These are phyloP conservation scores for Quercus robur DNA, from an alignment of 306 rosid species.

Conservation along the genomic window DNA sequence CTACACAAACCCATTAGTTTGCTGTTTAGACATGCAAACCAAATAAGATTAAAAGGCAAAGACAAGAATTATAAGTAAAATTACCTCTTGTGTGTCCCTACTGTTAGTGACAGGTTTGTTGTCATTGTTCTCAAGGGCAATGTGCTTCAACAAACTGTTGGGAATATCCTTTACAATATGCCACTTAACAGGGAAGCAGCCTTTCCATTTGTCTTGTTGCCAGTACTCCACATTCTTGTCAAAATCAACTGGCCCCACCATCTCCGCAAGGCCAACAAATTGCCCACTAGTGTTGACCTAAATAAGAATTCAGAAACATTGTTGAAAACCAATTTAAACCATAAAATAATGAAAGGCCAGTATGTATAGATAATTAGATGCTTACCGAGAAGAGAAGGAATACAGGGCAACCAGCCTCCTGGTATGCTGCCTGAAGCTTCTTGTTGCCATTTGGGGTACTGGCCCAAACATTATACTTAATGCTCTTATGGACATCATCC, in stretches of 20 bases:
- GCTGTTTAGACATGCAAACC: slow-evolving; percentile 5
- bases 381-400: slow-evolving; percentile 88
- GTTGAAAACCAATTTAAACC: background rate
- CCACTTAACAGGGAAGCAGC: slow-evolving; percentile 96
- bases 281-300: slow-evolving; percentile 99
- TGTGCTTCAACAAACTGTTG: slow-evolving; percentile 88
- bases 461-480: slow-evolving; percentile 96
- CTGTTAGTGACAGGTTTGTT: slow-evolving; percentile 96
- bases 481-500: slow-evolving; percentile 95
- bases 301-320: background rate
- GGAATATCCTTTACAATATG: slow-evolving; percentile 94
- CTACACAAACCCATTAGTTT: slow-evolving; percentile 28
- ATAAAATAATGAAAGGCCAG: background rate
- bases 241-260: slow-evolving; percentile 93
- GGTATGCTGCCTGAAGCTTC: slow-evolving; percentile 92
- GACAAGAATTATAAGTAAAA: background rate
- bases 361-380: background rate
- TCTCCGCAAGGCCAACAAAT: slow-evolving; percentile 94
- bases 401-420: slow-evolving; percentile 80
- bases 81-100: slow-evolving; percentile 97
- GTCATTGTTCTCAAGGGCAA: slow-evolving; percentile 88
- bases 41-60: background rate
- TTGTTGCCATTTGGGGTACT: slow-evolving; percentile 96
- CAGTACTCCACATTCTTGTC: slow-evolving; percentile 87
- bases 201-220: slow-evolving; percentile 99